These are phyloP conservation scores for Hymenoscyphus linearis DNA, from an alignment of 2,329 filamentous ascomycete genomes.

Conservation along the genomic window DNA sequence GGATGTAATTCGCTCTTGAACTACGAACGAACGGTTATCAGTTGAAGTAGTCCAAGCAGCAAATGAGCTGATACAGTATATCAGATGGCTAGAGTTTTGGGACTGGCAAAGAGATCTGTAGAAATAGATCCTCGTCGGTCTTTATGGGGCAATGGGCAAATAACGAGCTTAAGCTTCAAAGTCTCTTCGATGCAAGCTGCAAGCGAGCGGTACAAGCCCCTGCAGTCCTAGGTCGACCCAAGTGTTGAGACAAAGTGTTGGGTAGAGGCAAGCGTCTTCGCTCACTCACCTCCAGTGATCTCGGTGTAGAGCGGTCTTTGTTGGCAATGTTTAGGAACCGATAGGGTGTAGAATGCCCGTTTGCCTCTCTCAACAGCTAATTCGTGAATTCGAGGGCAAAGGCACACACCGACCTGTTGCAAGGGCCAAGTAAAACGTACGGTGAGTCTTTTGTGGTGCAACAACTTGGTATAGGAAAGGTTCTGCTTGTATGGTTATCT, in stretches of 20 bases:
- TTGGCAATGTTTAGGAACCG: constrained; percentile 45
- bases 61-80: constrained; percentile 18
- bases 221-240: constrained; percentile 23
- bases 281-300: constrained; percentile 25
- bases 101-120: constrained; percentile 26
- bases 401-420: constrained; percentile 32
- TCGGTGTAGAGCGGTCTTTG: constrained; percentile 43
- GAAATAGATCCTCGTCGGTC: constrained; percentile 18
- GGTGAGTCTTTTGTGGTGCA: constrained; percentile 13
- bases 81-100: constrained; percentile 20
- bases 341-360: constrained; percentile 35
- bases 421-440: constrained; percentile 10
- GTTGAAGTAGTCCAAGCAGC: constrained; percentile 11
- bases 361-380: constrained; percentile 46
- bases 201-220: constrained; percentile 22
- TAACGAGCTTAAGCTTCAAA: constrained; percentile 21
- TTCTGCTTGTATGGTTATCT: constrained; percentile 14
- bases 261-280: no score
- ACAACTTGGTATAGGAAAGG: constrained; percentile 13
- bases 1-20: constrained; percentile 17
- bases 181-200: constrained; percentile 21
- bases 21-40: constrained; percentile 19
- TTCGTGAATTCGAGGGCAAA: constrained; percentile 38
- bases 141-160: constrained; percentile 21
- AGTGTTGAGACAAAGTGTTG: no score